A percentile compares a stretch with the other conserved stretches of the same genome.
These are phyloP conservation scores for Botrytis pseudocinerea DNA, from an alignment of 2,329 filamentous ascomycete genomes.

Conservation along the genomic window DNA sequence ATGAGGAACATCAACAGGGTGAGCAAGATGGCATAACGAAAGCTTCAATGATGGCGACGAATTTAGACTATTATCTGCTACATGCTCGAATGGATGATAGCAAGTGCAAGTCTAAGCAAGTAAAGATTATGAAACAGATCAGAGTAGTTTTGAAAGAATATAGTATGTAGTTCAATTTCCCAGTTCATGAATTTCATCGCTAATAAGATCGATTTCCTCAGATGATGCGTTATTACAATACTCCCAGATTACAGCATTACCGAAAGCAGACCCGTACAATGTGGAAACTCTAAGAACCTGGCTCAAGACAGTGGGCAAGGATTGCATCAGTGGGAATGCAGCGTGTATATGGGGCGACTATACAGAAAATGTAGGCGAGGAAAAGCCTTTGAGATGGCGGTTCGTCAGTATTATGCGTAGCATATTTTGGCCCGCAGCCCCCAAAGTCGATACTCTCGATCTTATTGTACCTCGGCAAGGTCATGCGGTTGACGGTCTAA, in stretches of 20 bases:
- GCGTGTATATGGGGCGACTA: slow-evolving; percentile 20
- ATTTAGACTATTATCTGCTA: neutral
- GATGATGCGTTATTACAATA: slow-evolving; percentile 29
- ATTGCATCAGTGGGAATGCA: slow-evolving; percentile 20
- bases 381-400: slow-evolving; percentile 9
- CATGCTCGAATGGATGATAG: neutral
- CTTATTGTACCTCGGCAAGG: slow-evolving; percentile 26
- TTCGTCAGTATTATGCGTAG: slow-evolving; percentile 20
- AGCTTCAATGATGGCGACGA: slow-evolving; percentile 5
- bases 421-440: neutral
- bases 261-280: slow-evolving; percentile 26
- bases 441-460: slow-evolving; percentile 15
- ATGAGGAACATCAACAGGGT: slow-evolving; percentile 18
- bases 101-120: slow-evolving; percentile 22
- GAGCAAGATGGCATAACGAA: neutral
- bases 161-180: slow-evolving; percentile 19
- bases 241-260: slow-evolving; percentile 24
- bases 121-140: slow-evolving; percentile 25
- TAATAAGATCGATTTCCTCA: neutral
- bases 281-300: slow-evolving; percentile 17
- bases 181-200: neutral
- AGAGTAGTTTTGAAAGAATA: slow-evolving; percentile 28
- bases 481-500: slow-evolving; percentile 26
- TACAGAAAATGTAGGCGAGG: neutral
- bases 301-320: neutral